Base-by-base conservation (phyloP, 805 yeast genomes). In the Sugiyamaella lignohabitans region DNA sequence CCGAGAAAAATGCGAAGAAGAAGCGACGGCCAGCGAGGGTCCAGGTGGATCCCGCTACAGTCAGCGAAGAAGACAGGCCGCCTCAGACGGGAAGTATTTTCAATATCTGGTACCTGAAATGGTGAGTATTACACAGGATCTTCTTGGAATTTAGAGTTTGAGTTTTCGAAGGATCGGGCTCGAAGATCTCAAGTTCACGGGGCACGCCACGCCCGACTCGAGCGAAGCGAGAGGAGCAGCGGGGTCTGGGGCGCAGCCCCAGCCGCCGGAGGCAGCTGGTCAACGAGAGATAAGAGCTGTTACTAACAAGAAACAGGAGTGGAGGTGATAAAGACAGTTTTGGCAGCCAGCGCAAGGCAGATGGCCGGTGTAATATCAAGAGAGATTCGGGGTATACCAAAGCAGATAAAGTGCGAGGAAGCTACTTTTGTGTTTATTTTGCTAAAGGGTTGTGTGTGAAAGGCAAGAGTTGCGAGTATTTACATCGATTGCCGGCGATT, bases 371-470 rank as follows among this genome's bases (percentile, higher is more conserved):
- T 42, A 68, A 80, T 51, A 70, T 84, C 5, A 70, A 61, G 11
- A 59, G 62, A 40, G 96, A 91, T 58, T 63, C 85, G 0, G 97
- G 98, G 0, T 74, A 73, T 48, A 91, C 97, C 0, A 70, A 67
- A 46, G 94, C 88, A 1, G 81, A 78, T 51, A 70, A 70, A 41
- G 66, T 71, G 19, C 59, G 64, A 0, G 63, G 68, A 2, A 67
- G 70, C 14, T 80, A 71, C 43, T 75, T 87, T 44, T 91, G 98
- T 60, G 59, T 91, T 2, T 87, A 82, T 67, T 91, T 87, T 67
- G 91, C 96, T 2, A 78, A 89, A 42, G 98, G 98, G 0, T 75
- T 86, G 62, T 91, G 98, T 59, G 76, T 79, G 44, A 74, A 78
- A 49, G 98, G 97, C 1, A 73, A 71, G 43, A 73, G 78, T 38